Evolutionary conservation across 2,329 filamentous ascomycete species (phyloP), one percentile per base, ranked within the genome.

Genomic region (Cladophialophora bantiana): DNA sequence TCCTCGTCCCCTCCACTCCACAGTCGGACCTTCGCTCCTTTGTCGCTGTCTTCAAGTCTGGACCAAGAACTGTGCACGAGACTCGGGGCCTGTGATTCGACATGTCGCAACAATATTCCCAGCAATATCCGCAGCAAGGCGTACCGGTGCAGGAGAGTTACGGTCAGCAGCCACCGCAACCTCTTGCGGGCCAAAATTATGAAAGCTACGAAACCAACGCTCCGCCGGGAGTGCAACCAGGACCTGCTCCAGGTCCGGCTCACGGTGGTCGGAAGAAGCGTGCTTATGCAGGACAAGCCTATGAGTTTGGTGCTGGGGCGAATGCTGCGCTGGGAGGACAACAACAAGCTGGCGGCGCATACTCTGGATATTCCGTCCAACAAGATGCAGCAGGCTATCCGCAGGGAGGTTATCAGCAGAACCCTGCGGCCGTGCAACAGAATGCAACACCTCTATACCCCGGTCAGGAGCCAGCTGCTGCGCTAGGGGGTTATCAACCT

Each of bases 271-370:
- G 74, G 83, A 97, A 97, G 88, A 97, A 96, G 86, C 88, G 93
- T 83, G 90, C 91, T 65, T 98, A 98, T 83, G 95, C 95, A 62
- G 92, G 92, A 65, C 91, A 96, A 79, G 94, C 94, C 54, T 99
- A 96, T 79, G 94, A 96, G 67, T 95, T 98, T 74, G 93, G 91
- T 59, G 86, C 87, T 59, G 95, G 94, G 74, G 92, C 91, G 76
- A 98, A 98, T 85, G 89, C 90, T 65, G 86, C 83, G 59, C 78
- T 85, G 71, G 77, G 82, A 72, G 78, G 79, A 69, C 79, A 81
- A 77, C 75, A 78, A 71, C 75, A 79, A 61, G 86, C 83, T 40
- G 86, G 85, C 64, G 78, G 88, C 80, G 79, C 84, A 80, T 92
- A 89, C 74, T 86, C 86, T 70, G 84, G 82, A 34, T 91, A 90